Percentiles rank a stretch among this genome's conserved stretches.
phyloP scores from a whole-genome alignment of 2,329 filamentous ascomycete genomes.

The Aspergillus neotritici region DNA sequence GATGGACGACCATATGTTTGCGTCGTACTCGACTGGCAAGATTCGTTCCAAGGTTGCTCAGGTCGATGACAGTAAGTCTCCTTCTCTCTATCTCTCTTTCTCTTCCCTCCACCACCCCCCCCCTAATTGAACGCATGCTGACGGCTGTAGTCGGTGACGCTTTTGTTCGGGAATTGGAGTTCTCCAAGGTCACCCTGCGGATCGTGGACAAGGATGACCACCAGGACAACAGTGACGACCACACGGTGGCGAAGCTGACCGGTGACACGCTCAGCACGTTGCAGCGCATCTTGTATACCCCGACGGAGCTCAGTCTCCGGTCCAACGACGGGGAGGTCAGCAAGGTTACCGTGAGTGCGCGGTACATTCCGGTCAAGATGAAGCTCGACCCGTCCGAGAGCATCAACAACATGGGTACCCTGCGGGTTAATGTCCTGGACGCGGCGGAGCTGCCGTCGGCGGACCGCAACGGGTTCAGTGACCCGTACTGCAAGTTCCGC shows the following conservation, averaged over 20 bases:
- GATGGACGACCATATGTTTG: constrained; percentile 92
- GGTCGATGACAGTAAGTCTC: constrained; percentile 70
- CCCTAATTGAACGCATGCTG: too few relatives aligned
- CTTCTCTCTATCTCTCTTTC: constrained; percentile 1
- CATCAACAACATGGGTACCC: constrained; percentile 96
- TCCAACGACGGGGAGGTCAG: constrained; percentile 69
- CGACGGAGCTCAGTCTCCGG: constrained; percentile 73
- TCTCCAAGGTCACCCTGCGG: constrained; percentile 85
- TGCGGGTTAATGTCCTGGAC: constrained; percentile 89
- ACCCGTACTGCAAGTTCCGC: constrained; percentile 93
- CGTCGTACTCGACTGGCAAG: constrained; percentile 76
- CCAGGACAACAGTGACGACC: constrained; percentile 61
- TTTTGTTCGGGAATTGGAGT: constrained; percentile 94
- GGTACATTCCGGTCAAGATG: constrained; percentile 94
- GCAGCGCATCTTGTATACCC: constrained; percentile 86
- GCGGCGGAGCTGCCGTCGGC: constrained; percentile 83
- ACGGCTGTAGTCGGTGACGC: constrained; percentile 66
- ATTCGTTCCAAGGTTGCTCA: constrained; percentile 63
- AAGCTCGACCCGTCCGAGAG: constrained; percentile 87
- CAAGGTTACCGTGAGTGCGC: constrained; percentile 84
- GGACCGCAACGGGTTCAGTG: constrained; percentile 92
- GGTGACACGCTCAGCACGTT: constrained; percentile 83
- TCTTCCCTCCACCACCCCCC: too few relatives aligned
- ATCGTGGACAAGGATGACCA: constrained; percentile 74
- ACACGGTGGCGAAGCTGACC: constrained; percentile 72